Evolutionary conservation across 805 yeast species (phyloP), one percentile per base, ranked within the genome.

Genomic region (Wickerhamiella azymoides): DNA sequence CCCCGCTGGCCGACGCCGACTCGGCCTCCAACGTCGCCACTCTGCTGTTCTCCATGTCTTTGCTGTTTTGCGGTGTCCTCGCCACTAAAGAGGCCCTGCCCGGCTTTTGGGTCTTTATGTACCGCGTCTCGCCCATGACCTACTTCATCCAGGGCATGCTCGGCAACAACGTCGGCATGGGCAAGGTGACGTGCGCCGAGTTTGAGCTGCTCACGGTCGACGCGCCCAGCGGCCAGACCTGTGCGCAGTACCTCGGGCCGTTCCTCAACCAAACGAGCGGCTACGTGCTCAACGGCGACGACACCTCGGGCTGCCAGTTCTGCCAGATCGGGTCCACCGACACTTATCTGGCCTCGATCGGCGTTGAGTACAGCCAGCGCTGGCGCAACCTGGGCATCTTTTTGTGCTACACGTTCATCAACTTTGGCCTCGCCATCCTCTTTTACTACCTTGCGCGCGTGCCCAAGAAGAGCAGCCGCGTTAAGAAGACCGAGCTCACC

Each of bases 81-180:
- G 84, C 78, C 56, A 74, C 77, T 14, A 63, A 63, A 6, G 36
- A 50, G 2, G 62, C 68, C 45, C 72, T 82, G 78, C 92, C 93
- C 10, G 77, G 83, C 1, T 84, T 84, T 67, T 84, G 93, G 93
- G 76, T 73, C 40, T 84, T 80, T 60, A 80, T 84, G 86, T 79
- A 81, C 73, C 73, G 80, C 53, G 70, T 69, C 17, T 78, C 84
- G 21, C 93, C 71, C 6, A 72, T 72, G 62, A 80, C 89, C 1
- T 84, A 84, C 57, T 74, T 79, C 59, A 66, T 83, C 48, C 76
- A 74, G 51, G 68, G 74, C 44, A 66, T 80, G 50, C 65, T 77
- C 38, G 67, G 64, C 21, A 62, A 58, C 26, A 67, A 71, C 44
- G 63, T 71, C 53, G 79, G 79, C 52, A 71, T 68, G 33, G 66